Base-by-base conservation (phyloP, 2,329 filamentous ascomycete genomes). In the Aspergillus fischeri region DNA sequence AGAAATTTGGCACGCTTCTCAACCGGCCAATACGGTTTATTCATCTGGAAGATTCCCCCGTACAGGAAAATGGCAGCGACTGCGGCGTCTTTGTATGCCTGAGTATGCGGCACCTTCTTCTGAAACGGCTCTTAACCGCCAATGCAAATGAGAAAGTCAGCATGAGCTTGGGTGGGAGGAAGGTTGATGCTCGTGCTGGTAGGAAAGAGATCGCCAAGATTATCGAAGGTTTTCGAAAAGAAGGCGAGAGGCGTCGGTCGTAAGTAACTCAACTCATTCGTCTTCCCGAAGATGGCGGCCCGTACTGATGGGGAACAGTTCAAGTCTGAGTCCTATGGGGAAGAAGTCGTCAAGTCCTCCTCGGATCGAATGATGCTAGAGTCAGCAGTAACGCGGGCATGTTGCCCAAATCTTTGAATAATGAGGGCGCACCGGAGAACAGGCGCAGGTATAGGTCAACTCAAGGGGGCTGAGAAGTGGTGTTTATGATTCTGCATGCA, bases 81-180 rank as follows among this genome's bases (percentile, higher is more conserved):
- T 99, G 94, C 66, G 94, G 94, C 20, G 91, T 99, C 0, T 97
- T 92, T 73, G 94, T 99, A 3, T 97, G 94, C 73, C 84, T 97
- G 63, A 83, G 93, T 60, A 99, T 99, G 92, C 86, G 92, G 51
- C 90, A 97, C 75, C 78, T 99, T n/a, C 82, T 99, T 20, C 80
- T 97, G 52, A 92, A 92, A 75, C 82, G 90, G 56, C 80, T 99
- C 25, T 78, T 99, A 57, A 85, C 83, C 63, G 91, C 90, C 8
- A 89, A 91, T 69, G 87, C 89, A 2, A 84, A 85, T 60, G 86
- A 93, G 73, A 96, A 96, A 77, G 89, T 97, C 11, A 92, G 87
- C 60, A 97, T 99, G 94, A 94, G 90, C 69, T 89, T 97, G 83
- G 86, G 84, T 4, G 90, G 90, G 25, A 92, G 91, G 71, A 83